Evolutionary conservation across 306 rosid species (phyloP), one percentile per base, ranked within the genome.

Genomic region (Lithocarpus polystachyus): DNA sequence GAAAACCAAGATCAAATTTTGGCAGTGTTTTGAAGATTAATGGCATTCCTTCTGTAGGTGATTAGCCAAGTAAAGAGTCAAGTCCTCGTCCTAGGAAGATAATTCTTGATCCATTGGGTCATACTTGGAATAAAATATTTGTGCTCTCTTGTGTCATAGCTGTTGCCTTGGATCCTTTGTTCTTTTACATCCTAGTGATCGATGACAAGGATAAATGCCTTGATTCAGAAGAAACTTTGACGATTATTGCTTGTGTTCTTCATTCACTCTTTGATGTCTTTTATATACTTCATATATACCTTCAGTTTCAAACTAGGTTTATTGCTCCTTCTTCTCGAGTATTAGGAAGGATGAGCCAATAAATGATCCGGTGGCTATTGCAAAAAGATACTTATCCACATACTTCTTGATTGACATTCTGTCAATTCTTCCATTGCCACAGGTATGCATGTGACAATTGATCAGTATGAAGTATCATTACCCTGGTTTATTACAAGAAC

Each of bases 361-460:
- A 65, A 76, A 77, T 29, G 92, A 95, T 82, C 79, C 80, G 55
- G 1, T 20, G 11, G 89, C 90, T 61, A 93, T 95, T 72, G 89
- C 89, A 51, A 90, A 77, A 77, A 89, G 90, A 89, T 95, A 95
- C 84, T 56, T 95, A 24, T 79, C 65, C 18, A 81, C 98, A 0
- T 53, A 85, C 82, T 95, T 95, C 86, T 73, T 90, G 71, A 80
- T 95, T 53, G 99, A 93, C 79, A 56, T 93, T 80, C 80, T 95
- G 8, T 86, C 99, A 52, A 83, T 95, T 77, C 76, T 95, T 80
- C 99, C 99, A 62, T 80, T 91, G 59, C 99, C 98, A 61, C 99
- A 93, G 93, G 99, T 95, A 87, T 74, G 51, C 53, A 13, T 29
- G 20, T 13, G 48, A 74, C 59, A 56, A 24, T 31, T 33, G 28